Percentiles rank a stretch among this genome's conserved stretches.
Conservation (phyloP, 768 basidiomycete genomes). For the Phaffia tasmanica region DNA sequence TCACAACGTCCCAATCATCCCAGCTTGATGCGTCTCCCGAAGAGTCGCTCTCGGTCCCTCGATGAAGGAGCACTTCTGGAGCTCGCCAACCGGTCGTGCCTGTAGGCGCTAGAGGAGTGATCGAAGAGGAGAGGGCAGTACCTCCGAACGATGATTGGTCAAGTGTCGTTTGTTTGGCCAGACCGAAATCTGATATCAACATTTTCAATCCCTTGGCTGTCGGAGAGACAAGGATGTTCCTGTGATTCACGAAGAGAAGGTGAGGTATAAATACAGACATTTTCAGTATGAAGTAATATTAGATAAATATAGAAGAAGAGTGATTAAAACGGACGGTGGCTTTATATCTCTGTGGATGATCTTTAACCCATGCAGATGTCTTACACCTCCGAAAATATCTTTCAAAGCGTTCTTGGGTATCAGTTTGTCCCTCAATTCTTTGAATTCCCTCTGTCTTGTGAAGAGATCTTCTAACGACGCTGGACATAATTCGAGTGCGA, state of each 20-base stretch:
- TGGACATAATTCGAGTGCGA: constrained; percentile 71
- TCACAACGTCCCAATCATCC: constrained; percentile 17
- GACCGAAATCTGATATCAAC: constrained; percentile 73
- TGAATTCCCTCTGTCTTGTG: constrained; percentile 52
- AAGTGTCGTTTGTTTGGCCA: constrained; percentile 86
- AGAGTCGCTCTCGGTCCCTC: constrained; percentile 34
- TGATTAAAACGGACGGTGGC: constrained; percentile 51
- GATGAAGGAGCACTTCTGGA: constrained; percentile 86
- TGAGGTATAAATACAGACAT: not conserved
- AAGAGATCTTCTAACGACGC: constrained; percentile 37
- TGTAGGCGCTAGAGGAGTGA: constrained; percentile 9
- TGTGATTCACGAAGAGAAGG: constrained; percentile 17
- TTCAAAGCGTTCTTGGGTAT: constrained; percentile 73
- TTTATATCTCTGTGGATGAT: constrained; percentile 98
- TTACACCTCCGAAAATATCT: constrained; percentile 76
- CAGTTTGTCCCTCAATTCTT: constrained; percentile 70
- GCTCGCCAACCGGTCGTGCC: constrained; percentile 97
- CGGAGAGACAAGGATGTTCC: constrained; percentile 78
- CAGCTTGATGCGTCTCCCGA: not conserved
- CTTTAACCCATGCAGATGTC: constrained; percentile 84
- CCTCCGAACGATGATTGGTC: constrained; percentile 96
- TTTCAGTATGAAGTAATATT: not conserved
- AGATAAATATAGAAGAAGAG: not conserved
- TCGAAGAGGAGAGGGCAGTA: constrained; percentile 44
- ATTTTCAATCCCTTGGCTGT: constrained; percentile 28